A percentile compares a stretch with the other conserved stretches of the same genome.
These are phyloP conservation scores for Phytophthora citricola DNA, from an alignment of 352 stramenopile genomes.

Conservation along the genomic window DNA sequence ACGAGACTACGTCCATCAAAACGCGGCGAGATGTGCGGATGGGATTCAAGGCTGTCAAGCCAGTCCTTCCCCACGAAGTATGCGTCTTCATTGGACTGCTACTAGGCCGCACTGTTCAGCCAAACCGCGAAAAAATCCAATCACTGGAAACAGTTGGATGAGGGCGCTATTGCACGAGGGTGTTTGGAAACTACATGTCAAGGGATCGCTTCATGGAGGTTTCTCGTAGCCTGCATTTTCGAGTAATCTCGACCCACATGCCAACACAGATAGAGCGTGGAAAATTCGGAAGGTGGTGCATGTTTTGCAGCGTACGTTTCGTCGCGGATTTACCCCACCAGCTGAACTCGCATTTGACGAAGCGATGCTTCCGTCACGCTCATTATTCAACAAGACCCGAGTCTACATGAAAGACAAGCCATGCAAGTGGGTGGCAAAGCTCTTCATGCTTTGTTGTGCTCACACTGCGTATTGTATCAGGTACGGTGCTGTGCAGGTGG, in stretches of 20 bases:
- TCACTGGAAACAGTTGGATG: not conserved
- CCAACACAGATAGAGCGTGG: slow-evolving; percentile 1
- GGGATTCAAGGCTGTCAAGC: slow-evolving; percentile 1
- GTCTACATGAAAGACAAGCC: slow-evolving; percentile 4
- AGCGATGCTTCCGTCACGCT: slow-evolving; percentile 1
- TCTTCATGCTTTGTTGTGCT: not conserved
- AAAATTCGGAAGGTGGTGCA: slow-evolving; percentile 1
- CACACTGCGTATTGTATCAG: not conserved
- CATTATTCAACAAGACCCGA: slow-evolving; percentile 7
- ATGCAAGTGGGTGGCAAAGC: not conserved
- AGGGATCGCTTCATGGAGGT: slow-evolving; percentile 3
- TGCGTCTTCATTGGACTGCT: not conserved
- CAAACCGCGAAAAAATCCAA: not conserved
- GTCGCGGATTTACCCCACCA: not conserved
- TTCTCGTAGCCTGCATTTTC: slow-evolving; percentile 2
- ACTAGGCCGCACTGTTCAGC: not conserved
- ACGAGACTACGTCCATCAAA: not conserved
- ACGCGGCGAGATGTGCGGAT: not conserved
- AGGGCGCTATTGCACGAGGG: not conserved
- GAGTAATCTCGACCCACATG: not conserved
- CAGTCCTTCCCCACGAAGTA: slow-evolving; percentile 1
- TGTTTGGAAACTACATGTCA: not conserved
- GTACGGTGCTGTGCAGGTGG: not conserved
- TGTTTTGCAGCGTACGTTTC: not conserved
- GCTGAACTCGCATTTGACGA: slow-evolving; percentile 4